These are phyloP conservation scores for Sesbania bispinosa DNA, from an alignment of 306 rosid species.

Conservation along the genomic window DNA sequence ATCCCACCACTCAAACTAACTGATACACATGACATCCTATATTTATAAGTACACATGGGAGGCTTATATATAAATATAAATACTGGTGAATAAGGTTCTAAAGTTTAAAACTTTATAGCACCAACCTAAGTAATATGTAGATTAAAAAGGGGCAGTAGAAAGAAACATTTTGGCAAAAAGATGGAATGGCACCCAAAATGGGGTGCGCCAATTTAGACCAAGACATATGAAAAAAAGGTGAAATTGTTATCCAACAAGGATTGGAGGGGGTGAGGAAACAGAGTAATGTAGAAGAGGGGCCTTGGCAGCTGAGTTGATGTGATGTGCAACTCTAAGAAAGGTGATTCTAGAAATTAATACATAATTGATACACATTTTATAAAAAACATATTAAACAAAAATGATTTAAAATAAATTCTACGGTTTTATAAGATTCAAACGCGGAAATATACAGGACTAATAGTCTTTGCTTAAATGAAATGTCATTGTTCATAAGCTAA, in stretches of 20 bases:
- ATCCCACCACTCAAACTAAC: not conserved
- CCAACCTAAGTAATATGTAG: not conserved
- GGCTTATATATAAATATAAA: constrained; percentile 25
- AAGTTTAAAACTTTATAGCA: constrained; percentile 2
- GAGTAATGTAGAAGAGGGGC: constrained; percentile 15
- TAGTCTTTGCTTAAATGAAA: not conserved
- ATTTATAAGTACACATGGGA: constrained; percentile 7
- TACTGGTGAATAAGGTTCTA: not conserved
- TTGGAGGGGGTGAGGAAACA: constrained; percentile 18
- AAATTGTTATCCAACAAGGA: constrained; percentile 14
- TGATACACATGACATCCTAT: too few relatives aligned
- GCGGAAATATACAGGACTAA: too few relatives aligned
- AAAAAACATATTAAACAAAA: too few relatives aligned
- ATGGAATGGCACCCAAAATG: constrained; percentile 29
- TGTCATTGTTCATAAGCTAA: constrained; percentile 10
- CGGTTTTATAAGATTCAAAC: too few relatives aligned
- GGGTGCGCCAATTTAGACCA: constrained; percentile 24
- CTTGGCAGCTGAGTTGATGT: constrained; percentile 20
- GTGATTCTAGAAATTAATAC: too few relatives aligned
- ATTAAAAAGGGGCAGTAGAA: not conserved
- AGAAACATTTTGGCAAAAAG: not conserved
- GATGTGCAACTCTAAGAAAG: constrained; percentile 29
- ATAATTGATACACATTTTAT: too few relatives aligned
- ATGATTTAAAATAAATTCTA: too few relatives aligned
- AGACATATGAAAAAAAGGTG: constrained; percentile 3